A percentile compares a stretch with the other conserved stretches of the same genome.
These are phyloP conservation scores for Cenchrus americanus DNA, from an alignment of 176 grass and related monocot genomes.

Conservation along the genomic window DNA sequence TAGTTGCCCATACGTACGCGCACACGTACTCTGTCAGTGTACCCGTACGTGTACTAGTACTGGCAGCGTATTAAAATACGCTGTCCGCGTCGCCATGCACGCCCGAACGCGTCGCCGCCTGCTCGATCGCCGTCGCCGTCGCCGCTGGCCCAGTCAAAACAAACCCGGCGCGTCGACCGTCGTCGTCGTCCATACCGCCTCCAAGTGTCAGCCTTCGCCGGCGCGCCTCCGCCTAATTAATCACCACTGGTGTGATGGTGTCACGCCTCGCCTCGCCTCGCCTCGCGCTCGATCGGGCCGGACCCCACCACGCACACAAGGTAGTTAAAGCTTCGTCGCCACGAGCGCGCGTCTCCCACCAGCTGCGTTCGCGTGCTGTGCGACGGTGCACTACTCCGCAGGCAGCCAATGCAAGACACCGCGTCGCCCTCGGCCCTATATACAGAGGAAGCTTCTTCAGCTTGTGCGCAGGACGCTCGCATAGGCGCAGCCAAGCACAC, in stretches of 20 bases:
- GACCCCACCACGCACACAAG: background rate
- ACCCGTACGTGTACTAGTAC: background rate
- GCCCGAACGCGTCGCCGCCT: background rate
- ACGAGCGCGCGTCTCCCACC: constrained; percentile 9
- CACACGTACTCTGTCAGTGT: background rate
- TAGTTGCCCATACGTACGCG: background rate
- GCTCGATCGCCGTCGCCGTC: background rate
- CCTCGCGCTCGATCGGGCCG: background rate
- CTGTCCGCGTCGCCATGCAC: constrained; percentile 41
- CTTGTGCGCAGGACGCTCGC: background rate
- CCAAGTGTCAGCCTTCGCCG: constrained; percentile 47
- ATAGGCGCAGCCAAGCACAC: background rate
- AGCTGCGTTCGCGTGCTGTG: too few species aligned
- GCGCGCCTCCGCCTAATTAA: background rate
- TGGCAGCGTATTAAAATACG: too few species aligned
- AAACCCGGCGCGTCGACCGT: background rate
- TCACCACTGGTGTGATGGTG: too few species aligned
- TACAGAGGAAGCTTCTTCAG: background rate
- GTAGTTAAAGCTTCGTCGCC: background rate
- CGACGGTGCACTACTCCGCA: background rate
- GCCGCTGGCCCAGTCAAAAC: constrained; percentile 30
- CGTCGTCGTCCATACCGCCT: constrained; percentile 4
- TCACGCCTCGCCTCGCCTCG: too few species aligned
- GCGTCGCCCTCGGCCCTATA: background rate
- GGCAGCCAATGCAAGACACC: background rate